Conservation (phyloP, 257 asterid genomes). For the Gynochthodes officinalis region DNA sequence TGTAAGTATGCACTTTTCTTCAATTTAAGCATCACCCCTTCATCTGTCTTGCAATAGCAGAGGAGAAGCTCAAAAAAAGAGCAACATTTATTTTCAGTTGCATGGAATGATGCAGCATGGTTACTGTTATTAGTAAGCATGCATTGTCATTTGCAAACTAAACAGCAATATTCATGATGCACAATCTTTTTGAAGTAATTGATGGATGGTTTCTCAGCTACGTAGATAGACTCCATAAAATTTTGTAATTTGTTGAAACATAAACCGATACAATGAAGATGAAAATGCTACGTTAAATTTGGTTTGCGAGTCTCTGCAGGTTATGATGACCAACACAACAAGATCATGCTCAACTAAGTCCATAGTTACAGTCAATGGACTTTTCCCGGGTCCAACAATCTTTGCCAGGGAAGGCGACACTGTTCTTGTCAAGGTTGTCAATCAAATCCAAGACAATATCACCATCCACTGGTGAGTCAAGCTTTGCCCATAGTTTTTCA, state of each 20-base stretch:
- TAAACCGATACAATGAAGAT: no score
- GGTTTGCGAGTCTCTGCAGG: slow-evolving; percentile 30
- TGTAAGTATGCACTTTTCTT: slow-evolving; percentile 29
- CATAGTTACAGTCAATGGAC: slow-evolving; percentile 54
- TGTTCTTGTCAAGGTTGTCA: slow-evolving; percentile 49
- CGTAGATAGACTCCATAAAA: background rate
- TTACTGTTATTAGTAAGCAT: background rate
- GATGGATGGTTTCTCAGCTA: background rate
- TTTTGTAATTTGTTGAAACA: no score
- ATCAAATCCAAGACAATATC: slow-evolving; percentile 45
- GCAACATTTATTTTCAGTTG: background rate
- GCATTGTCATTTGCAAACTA: background rate
- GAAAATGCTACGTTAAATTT: background rate
- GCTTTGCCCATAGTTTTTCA: background rate
- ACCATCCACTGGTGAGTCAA: slow-evolving; percentile 51
- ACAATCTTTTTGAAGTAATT: background rate
- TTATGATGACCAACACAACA: slow-evolving; percentile 35
- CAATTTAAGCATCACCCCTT: background rate
- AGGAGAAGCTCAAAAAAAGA: background rate
- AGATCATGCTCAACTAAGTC: slow-evolving; percentile 52
- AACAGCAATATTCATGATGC: no score
- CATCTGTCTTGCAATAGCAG: background rate
- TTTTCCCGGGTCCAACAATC: slow-evolving; percentile 61
- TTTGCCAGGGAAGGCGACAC: slow-evolving; percentile 55
- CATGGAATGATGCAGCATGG: background rate